A percentile compares a stretch with the other conserved stretches of the same genome.
Evolutionary conservation across 1,284 basidiomycete species (phyloP).

Genomic region (Phlebopus sp.): DNA sequence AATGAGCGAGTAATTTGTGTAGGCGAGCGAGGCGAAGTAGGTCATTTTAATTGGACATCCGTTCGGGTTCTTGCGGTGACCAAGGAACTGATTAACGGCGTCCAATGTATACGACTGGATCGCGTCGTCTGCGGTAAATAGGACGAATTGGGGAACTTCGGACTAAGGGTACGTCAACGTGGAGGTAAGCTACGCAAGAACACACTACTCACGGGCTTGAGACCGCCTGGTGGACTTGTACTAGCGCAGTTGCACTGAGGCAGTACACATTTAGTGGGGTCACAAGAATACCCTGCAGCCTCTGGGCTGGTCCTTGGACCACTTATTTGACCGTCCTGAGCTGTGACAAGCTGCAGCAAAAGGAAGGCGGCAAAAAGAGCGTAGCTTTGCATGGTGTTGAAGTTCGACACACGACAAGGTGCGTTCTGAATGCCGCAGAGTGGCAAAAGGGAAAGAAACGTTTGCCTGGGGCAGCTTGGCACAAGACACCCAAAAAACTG

Average conservation of each 20-base stretch:
- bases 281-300: slow-evolving; percentile 69
- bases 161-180: slow-evolving; percentile 35
- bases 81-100: slow-evolving; percentile 72
- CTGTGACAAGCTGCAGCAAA: slow-evolving; percentile 31
- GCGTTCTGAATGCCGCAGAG: neutral
- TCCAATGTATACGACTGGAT: slow-evolving; percentile 73
- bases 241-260: slow-evolving; percentile 74
- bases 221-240: slow-evolving; percentile 66
- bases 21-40: slow-evolving; percentile 70
- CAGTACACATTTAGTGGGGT: slow-evolving; percentile 60
- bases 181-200: slow-evolving; percentile 3
- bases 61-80: slow-evolving; percentile 77
- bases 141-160: slow-evolving; percentile 68
- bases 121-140: slow-evolving; percentile 73
- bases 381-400: slow-evolving; percentile 1
- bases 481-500: no score
- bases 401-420: neutral
- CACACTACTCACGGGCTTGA: slow-evolving; percentile 51
- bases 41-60: slow-evolving; percentile 77
- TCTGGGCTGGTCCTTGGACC: slow-evolving; percentile 46
- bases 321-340: slow-evolving; percentile 51
- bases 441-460: neutral
- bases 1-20: slow-evolving; percentile 78
- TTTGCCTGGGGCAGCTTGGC: neutral
- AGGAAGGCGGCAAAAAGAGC: slow-evolving; percentile 2